A percentile compares a stretch with the other conserved stretches of the same genome.
These are phyloP conservation scores for Nakataea oryzae DNA, from an alignment of 2,329 filamentous ascomycete species.

Conservation along the genomic window DNA sequence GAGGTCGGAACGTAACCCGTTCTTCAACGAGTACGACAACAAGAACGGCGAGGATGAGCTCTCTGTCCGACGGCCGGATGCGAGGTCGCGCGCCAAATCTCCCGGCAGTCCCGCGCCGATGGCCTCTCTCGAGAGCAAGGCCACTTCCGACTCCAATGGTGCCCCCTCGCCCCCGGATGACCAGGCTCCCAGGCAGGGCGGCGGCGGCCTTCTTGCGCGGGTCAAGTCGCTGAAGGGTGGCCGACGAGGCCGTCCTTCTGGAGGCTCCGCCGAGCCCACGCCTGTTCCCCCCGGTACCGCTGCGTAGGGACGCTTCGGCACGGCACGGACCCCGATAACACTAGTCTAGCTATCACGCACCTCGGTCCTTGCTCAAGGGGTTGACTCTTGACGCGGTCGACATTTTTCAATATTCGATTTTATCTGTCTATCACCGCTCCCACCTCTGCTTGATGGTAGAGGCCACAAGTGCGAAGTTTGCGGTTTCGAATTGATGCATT, in stretches of 20 bases:
- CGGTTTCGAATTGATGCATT: not conserved
- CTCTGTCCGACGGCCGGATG: slow-evolving; percentile 28
- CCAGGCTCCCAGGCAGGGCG: slow-evolving; percentile 28
- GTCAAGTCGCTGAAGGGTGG: slow-evolving; percentile 76
- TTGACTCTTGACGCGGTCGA: not conserved
- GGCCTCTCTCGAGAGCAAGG: slow-evolving; percentile 48
- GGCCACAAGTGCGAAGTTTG: not conserved
- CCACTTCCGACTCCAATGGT: slow-evolving; percentile 43
- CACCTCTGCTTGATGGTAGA: not conserved
- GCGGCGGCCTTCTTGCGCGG: slow-evolving; percentile 63
- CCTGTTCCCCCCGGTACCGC: slow-evolving; percentile 10
- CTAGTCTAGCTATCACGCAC: slow-evolving; percentile 1
- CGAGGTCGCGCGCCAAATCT: slow-evolving; percentile 24
- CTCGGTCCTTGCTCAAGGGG: not conserved
- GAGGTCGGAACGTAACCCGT: slow-evolving; percentile 56
- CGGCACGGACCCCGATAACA: not conserved
- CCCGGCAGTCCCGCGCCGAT: slow-evolving; percentile 50
- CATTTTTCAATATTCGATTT: not conserved
- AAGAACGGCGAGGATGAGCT: slow-evolving; percentile 43
- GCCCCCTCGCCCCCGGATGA: slow-evolving; percentile 25
- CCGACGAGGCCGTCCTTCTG: slow-evolving; percentile 32
- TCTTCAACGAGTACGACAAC: slow-evolving; percentile 67
- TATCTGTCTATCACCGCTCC: not conserved
- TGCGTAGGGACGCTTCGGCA: slow-evolving; percentile 10
- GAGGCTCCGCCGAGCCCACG: slow-evolving; percentile 17